Conservation (phyloP, 495 filamentous ascomycete species). For the Xylaria bambusicola region DNA sequence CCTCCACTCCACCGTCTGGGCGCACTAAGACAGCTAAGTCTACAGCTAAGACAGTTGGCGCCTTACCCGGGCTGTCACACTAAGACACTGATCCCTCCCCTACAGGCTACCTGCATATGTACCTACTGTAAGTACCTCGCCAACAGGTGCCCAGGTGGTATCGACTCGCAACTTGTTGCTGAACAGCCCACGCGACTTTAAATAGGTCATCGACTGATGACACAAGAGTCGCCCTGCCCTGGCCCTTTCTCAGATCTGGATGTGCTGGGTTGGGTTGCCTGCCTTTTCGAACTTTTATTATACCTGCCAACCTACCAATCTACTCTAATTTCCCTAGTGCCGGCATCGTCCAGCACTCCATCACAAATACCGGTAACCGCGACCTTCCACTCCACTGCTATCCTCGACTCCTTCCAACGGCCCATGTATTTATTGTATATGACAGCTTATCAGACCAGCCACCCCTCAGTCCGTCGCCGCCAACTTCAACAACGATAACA, state of each 20-base stretch:
- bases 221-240: not conserved
- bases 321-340: not conserved
- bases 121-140: too few relatives aligned
- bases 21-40: slow-evolving; percentile 2
- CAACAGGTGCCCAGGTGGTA: too few relatives aligned
- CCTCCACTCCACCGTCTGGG: not conserved
- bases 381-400: not conserved
- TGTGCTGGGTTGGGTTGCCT: too few relatives aligned
- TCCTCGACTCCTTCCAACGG: too few relatives aligned
- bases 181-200: slow-evolving; percentile 9
- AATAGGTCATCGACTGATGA: slow-evolving; percentile 14
- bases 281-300: not conserved
- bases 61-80: not conserved
- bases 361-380: not conserved
- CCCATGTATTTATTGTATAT: not conserved
- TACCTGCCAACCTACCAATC: not conserved
- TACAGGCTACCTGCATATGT: too few relatives aligned
- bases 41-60: slow-evolving; percentile 5
- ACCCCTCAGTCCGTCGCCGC: not conserved
- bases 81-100: too few relatives aligned
- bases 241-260: too few relatives aligned
- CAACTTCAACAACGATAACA: not conserved
- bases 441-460: not conserved
- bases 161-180: not conserved
- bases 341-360: not conserved